Evolutionary conservation across 495 filamentous ascomycete genomes (phyloP), one percentile per base, ranked within the genome.

Genomic region (Neurospora sp.): DNA sequence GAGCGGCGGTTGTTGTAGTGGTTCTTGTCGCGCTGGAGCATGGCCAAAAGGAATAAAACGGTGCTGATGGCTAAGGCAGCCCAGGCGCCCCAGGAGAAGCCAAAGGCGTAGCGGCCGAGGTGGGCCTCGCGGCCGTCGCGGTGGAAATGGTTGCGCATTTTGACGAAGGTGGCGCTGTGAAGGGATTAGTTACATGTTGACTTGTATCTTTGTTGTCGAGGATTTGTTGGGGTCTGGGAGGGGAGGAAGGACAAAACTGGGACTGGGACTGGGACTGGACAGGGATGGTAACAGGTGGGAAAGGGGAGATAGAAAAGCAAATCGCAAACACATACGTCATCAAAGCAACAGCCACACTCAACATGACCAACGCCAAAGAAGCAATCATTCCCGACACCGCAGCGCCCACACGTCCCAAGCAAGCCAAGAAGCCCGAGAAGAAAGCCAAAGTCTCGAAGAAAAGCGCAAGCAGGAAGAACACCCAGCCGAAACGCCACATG

Each of bases 21-120:
- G 39, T 69, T 59, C 21, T 59, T 69, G 71, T 39, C 39, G 43
- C 74, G 71, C 4, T 76, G 71, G 24, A 78, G 79, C 21, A 77
- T 85, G 28, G 85, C 87, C 2, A 89, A 69, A 82, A 90, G 94
- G 84, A 94, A 92, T 21, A 94, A 79, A 36, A 94, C 70, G 15
- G 89, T 91, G 19, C 92, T 88, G 70, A 97, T 81, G 73, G 94
- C 83, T 69, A 93, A 86, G 69, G 88, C 90, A 1, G 86, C 88
- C 77, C 90, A 88, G 5, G 92, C 87, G 3, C 90, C 90, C 94
- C 94, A 97, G 82, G 91, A 93, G 83, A 97, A 97, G 37, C 88
- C 94, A 76, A 92, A 94, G 8, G 92, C 90, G 74, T 93, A 93
- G 19, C 81, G 76, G 36, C 94, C 94, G 6, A 97, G 80, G 9